These are phyloP conservation scores for Backusella tarrabulga DNA, from an alignment of 192 early-diverging fungal species.

Conservation along the genomic window DNA sequence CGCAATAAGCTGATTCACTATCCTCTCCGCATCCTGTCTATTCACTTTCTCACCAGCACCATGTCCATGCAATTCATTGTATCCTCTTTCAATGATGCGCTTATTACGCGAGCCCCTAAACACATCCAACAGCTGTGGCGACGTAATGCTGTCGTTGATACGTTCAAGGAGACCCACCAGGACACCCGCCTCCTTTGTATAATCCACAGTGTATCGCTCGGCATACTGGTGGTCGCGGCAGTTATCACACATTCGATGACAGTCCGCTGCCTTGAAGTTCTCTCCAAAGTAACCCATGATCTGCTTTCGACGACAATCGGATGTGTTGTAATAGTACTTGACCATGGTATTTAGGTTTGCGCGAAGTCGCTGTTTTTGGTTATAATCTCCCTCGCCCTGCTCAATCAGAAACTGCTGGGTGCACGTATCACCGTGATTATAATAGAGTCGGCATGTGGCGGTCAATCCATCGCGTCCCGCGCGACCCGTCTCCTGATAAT, in stretches of 20 bases:
- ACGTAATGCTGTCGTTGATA: slow-evolving; percentile 53
- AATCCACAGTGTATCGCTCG: slow-evolving; percentile 41
- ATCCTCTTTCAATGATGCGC: slow-evolving; percentile 36
- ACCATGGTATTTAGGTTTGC: slow-evolving; percentile 66
- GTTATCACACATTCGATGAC: slow-evolving; percentile 87
- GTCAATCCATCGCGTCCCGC: slow-evolving; percentile 90
- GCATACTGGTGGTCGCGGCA: slow-evolving; percentile 48
- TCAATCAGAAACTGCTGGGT: slow-evolving; percentile 80
- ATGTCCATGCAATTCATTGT: slow-evolving; percentile 52
- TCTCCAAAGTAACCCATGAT: slow-evolving; percentile 94
- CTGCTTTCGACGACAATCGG: slow-evolving; percentile 85
- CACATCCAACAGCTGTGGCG: slow-evolving; percentile 70
- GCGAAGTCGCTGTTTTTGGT: slow-evolving; percentile 78
- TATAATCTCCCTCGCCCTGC: slow-evolving; percentile 69
- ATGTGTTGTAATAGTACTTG: slow-evolving; percentile 82
- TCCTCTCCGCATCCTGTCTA: slow-evolving; percentile 58
- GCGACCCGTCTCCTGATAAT: slow-evolving; percentile 96
- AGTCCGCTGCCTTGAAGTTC: slow-evolving; percentile 59
- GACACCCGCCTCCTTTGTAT: slow-evolving; percentile 52
- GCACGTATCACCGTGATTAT: slow-evolving; percentile 45
- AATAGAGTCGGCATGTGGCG: slow-evolving; percentile 84
- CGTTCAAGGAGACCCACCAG: slow-evolving; percentile 50
- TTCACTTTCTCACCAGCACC: slow-evolving; percentile 52
- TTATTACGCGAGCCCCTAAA: slow-evolving; percentile 68
- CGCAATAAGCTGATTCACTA: slow-evolving; percentile 50